These are phyloP conservation scores for Suillus decipiens DNA, from an alignment of 768 basidiomycete species.

Conservation along the genomic window DNA sequence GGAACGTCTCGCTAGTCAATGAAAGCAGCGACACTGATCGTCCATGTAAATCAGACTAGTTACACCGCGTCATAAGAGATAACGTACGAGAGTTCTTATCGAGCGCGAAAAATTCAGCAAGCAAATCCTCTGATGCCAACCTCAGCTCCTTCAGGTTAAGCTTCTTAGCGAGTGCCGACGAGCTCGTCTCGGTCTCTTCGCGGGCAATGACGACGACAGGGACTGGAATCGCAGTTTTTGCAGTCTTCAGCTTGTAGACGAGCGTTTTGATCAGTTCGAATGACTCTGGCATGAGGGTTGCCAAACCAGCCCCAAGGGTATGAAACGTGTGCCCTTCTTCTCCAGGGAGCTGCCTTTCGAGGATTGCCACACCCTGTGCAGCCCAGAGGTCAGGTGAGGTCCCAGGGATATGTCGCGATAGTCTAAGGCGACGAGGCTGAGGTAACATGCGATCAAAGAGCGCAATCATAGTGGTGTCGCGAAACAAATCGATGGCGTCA, in stretches of 20 bases:
- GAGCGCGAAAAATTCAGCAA: constrained; percentile 80
- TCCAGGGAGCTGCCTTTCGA: too few species aligned
- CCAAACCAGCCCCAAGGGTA: too few species aligned
- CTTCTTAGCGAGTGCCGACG: constrained; percentile 74
- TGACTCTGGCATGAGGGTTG: constrained; percentile 48
- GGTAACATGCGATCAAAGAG: too few species aligned
- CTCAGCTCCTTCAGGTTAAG: constrained; percentile 85
- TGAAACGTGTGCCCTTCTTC: too few species aligned
- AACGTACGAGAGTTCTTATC: constrained; percentile 85
- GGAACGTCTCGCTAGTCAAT: constrained; percentile 62
- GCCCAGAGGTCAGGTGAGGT: too few species aligned
- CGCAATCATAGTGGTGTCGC: too few species aligned
- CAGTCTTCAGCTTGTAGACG: constrained; percentile 95
- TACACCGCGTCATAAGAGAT: neutral
- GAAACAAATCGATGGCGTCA: too few species aligned
- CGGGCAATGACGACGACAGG: constrained; percentile 87
- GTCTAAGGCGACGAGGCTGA: too few species aligned
- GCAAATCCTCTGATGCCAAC: constrained; percentile 81
- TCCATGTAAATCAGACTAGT: constrained; percentile 4
- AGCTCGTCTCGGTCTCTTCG: constrained; percentile 83
- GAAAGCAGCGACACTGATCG: constrained; percentile 78
- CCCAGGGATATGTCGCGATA: too few species aligned
- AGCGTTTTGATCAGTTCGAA: constrained; percentile 85
- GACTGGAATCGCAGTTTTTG: constrained; percentile 82
- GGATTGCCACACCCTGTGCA: too few species aligned